Percentiles rank a stretch among this genome's conserved stretches.
phyloP scores from a whole-genome alignment of 768 basidiomycete species.

The Crucibulum laeve region DNA sequence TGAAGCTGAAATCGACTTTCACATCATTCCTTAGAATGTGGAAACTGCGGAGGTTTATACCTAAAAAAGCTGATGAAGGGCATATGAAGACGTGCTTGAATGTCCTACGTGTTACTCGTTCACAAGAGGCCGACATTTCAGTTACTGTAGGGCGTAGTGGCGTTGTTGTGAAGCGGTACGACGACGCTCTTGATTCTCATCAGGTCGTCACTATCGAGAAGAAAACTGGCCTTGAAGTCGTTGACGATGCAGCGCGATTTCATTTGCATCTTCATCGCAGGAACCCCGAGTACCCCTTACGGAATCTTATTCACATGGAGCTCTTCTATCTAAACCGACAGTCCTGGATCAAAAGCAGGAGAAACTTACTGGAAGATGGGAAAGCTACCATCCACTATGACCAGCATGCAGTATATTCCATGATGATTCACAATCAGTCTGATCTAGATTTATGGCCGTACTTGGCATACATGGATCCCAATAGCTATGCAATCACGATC shows the following conservation, averaged over 20 bases:
- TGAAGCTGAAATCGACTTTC: constrained; percentile 45
- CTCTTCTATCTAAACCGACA: constrained; percentile 44
- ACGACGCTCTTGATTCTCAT: constrained; percentile 30
- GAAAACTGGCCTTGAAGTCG: constrained; percentile 28
- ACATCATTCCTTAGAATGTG: constrained; percentile 40
- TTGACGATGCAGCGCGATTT: constrained; percentile 57
- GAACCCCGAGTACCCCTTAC: constrained; percentile 43
- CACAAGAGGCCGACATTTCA: constrained; percentile 46
- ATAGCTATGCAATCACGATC: constrained; percentile 47
- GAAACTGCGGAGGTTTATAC: constrained; percentile 35
- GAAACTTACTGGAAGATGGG: constrained; percentile 43
- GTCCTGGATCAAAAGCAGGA: constrained; percentile 36
- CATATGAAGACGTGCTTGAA: constrained; percentile 35
- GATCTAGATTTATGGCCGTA: constrained; percentile 58
- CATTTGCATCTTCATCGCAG: constrained; percentile 51
- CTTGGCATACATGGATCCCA: constrained; percentile 57
- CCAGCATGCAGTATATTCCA: constrained; percentile 36
- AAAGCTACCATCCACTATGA: constrained; percentile 43
- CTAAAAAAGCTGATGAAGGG: constrained; percentile 25
- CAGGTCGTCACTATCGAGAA: constrained; percentile 33
- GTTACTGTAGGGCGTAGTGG: constrained; percentile 35
- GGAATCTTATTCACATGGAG: constrained; percentile 46
- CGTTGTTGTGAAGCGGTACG: constrained; percentile 40
- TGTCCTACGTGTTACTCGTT: constrained; percentile 39
- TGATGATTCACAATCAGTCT: constrained; percentile 47